These are phyloP conservation scores for Sporopachydermia lactativora DNA, from an alignment of 805 yeast genomes.

Conservation along the genomic window DNA sequence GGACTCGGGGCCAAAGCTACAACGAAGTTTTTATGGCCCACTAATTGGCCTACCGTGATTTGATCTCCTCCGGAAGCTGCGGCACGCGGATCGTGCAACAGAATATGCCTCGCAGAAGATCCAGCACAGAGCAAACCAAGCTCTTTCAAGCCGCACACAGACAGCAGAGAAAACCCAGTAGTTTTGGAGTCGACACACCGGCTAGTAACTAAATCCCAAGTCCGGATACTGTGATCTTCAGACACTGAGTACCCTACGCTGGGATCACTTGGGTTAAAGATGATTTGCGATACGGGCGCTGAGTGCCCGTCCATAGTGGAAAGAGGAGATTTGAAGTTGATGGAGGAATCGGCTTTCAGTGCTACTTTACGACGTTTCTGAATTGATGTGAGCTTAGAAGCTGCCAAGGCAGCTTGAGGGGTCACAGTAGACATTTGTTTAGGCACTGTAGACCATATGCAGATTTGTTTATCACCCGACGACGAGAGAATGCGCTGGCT, in stretches of 20 bases:
- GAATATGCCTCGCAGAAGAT: conserved; percentile 96
- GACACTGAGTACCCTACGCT: conserved; percentile 89
- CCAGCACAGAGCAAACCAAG: conserved; percentile 75
- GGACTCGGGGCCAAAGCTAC: conserved; percentile 66
- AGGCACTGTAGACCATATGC: conserved; percentile 78
- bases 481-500: conserved; percentile 66
- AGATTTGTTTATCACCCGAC: conserved; percentile 65
- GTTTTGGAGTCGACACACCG: conserved; percentile 77
- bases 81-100: conserved; percentile 82
- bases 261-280: conserved; percentile 56
- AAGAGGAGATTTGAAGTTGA: conserved; percentile 72
- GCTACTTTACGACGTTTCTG: conserved; percentile 81
- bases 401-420: conserved; percentile 23
- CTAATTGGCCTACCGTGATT: conserved; percentile 42
- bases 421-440: conserved; percentile 68
- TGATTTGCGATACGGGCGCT: conserved; percentile 78
- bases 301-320: conserved; percentile 67
- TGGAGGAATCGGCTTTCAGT: conserved; percentile 47
- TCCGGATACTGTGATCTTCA: conserved; percentile 87
- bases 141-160: conserved; percentile 53
- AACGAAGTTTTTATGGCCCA: conserved; percentile 89
- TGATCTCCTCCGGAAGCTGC: conserved; percentile 25
- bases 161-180: conserved; percentile 73
- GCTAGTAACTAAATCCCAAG: conserved; percentile 90
- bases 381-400: conserved; percentile 56